Evolutionary conservation across 768 basidiomycete species (phyloP).

Genomic region (Trametes cubensis): DNA sequence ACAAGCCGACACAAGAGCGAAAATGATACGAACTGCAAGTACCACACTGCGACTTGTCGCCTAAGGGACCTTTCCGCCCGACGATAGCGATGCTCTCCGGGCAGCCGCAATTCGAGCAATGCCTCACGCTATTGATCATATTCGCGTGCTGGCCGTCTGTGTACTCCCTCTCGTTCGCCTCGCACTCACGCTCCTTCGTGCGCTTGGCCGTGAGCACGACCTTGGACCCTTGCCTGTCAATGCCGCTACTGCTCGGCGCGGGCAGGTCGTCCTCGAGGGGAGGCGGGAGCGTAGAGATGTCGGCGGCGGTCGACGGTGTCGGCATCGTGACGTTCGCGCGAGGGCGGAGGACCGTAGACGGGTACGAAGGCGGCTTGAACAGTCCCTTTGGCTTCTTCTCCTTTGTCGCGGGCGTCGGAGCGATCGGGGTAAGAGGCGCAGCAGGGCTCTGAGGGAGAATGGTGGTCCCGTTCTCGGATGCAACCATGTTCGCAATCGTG

Average conservation of each 20-base stretch:
- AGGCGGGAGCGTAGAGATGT: constrained; percentile 58
- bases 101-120: constrained; percentile 93
- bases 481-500: constrained; percentile 91
- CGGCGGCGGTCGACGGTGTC: constrained; percentile 69
- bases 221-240: constrained; percentile 52
- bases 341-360: constrained; percentile 55
- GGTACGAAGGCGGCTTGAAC: constrained; percentile 71
- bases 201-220: constrained; percentile 57
- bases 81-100: constrained; percentile 87
- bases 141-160: constrained; percentile 83
- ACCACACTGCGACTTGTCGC: constrained; percentile 89
- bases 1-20: neutral
- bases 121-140: constrained; percentile 85
- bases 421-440: constrained; percentile 40
- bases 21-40: constrained; percentile 77
- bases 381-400: constrained; percentile 71
- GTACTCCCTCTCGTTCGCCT: constrained; percentile 83
- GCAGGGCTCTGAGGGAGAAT: constrained; percentile 49
- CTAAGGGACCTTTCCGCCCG: constrained; percentile 84
- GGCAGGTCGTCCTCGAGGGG: constrained; percentile 66
- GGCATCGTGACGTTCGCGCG: constrained; percentile 63
- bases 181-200: constrained; percentile 73
- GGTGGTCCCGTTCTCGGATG: constrained; percentile 81
- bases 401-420: constrained; percentile 49
- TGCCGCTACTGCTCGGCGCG: constrained; percentile 35